Base-by-base conservation (phyloP, 176 grass and related monocot species). In the Oryza nivara region DNA sequence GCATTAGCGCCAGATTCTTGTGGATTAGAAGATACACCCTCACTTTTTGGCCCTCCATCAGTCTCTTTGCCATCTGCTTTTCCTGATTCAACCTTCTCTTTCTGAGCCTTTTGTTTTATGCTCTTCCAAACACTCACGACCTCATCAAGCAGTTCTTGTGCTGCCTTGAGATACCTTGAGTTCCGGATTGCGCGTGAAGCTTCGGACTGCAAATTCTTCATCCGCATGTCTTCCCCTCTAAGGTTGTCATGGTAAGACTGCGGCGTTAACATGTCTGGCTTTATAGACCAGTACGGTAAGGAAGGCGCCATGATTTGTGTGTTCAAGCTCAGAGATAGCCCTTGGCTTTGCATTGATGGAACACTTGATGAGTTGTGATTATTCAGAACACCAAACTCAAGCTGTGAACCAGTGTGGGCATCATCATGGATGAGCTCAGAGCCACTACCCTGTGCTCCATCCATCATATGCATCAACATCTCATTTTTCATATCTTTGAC, bases 111-210 rank as follows among this genome's bases (percentile, higher is more conserved):
- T 63, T 92, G 84, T 45, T 96, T 99, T 70, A 99, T 90, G 67
- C 80, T 88, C 77, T 91, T 94, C 82, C 78, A 88, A 65, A 99
- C 93, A 82, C 90, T 96, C 56, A 99, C 93, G 26, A 96, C 91
- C 68, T 99, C 97, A 56, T 99, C 97, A 3, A 99, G 90, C 52
- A 99, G 77, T 72, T 96, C 91, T 66, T 94, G 97, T 32, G 93
- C 91, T 5, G 85, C 96, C 68, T 92, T 99, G 40, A 99, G 90
- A 79, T 99, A 99, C 86, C 82, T 94, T 0, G 96, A 96, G 74
- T 87, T 92, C 67, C 90, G 81, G 71, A 96, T 83, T 23, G 89
- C 90, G 6, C 72, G 76, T 6, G 82, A 86, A 76, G 89, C 86
- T 41, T 87, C 86, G 35, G 89, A 88, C 25, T 99, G 89, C 79